Percentiles rank a stretch among this genome's conserved stretches.
These are phyloP conservation scores for Suillus subluteus DNA, from an alignment of 768 basidiomycete genomes.

Conservation along the genomic window DNA sequence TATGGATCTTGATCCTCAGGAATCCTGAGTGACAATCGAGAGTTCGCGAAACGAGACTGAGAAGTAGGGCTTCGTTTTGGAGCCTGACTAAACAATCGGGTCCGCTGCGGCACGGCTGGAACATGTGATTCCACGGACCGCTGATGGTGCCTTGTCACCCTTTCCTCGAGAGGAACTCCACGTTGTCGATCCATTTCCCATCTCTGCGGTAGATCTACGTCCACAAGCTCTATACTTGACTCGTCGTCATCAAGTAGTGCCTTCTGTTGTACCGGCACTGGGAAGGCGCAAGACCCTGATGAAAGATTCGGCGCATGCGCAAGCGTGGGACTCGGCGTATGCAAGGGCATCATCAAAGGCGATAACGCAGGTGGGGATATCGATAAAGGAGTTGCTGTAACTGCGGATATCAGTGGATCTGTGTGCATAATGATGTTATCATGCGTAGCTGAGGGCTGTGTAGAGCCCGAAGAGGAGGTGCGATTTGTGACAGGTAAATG, in stretches of 20 bases:
- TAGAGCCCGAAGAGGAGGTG: conserved; percentile 28
- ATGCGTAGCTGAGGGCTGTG: conserved; percentile 21
- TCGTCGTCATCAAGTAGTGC: conserved; percentile 49
- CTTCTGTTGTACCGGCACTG: conserved; percentile 13
- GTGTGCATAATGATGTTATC: conserved; percentile 25
- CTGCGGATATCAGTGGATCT: conserved; percentile 22
- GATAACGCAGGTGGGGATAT: conserved; percentile 18
- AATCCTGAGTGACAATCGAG: conserved; percentile 36
- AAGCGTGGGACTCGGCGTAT: neutral
- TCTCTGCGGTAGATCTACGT: conserved; percentile 44
- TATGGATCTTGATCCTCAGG: conserved; percentile 36
- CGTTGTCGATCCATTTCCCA: conserved; percentile 50
- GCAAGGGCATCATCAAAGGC: conserved; percentile 7
- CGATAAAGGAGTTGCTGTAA: conserved; percentile 24
- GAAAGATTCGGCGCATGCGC: neutral
- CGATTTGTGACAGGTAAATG: conserved; percentile 30
- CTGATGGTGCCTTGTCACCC: conserved; percentile 39
- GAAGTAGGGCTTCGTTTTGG: conserved; percentile 30
- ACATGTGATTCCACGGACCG: conserved; percentile 35
- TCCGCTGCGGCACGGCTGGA: conserved; percentile 29
- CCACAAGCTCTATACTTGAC: conserved; percentile 56
- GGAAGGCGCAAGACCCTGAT: conserved; percentile 17
- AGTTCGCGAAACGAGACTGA: conserved; percentile 36
- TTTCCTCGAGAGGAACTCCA: conserved; percentile 46
- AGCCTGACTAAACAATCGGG: conserved; percentile 33